A percentile compares a stretch with the other conserved stretches of the same genome.
Conservation (phyloP, 129 eudicot genomes). For the Pittosporum tobira region DNA sequence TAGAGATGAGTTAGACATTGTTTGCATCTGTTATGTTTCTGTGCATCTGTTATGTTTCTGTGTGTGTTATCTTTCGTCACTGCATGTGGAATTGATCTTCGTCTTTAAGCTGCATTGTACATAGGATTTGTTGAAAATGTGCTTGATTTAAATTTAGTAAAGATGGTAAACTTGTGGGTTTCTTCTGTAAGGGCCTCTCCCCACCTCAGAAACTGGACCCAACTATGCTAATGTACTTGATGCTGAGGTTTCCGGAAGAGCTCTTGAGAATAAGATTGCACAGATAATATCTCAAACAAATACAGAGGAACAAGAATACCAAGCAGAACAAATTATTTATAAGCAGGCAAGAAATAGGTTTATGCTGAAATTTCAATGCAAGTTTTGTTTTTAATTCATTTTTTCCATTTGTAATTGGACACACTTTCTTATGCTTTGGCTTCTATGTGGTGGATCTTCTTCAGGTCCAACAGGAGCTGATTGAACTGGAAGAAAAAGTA, state of each 20-base stretch:
- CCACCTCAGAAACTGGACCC: constrained; percentile 15
- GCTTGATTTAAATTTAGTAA: background rate
- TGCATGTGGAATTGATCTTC: background rate
- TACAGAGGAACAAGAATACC: constrained; percentile 36
- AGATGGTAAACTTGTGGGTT: too few relatives aligned
- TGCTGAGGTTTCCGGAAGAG: constrained; percentile 32
- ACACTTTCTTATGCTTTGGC: background rate
- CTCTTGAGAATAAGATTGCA: constrained; percentile 41
- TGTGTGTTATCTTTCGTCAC: background rate
- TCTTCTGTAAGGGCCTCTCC: too few relatives aligned
- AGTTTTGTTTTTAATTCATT: background rate
- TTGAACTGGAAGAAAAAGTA: constrained; percentile 39
- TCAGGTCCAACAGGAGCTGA: constrained; percentile 54
- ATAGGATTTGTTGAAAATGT: background rate
- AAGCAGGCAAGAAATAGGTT: constrained; percentile 36
- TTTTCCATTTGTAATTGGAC: background rate
- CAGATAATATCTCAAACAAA: constrained; percentile 38
- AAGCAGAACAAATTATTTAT: constrained; percentile 32
- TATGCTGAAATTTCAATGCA: background rate
- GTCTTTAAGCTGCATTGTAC: background rate
- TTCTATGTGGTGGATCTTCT: constrained; percentile 10
- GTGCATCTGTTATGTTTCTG: background rate
- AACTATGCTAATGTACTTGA: constrained; percentile 18
- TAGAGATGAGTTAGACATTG: background rate
- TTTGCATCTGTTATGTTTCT: background rate